These are phyloP conservation scores for Magnusiomyces sp. DNA, from an alignment of 1,139 yeast genomes.

Conservation along the genomic window DNA sequence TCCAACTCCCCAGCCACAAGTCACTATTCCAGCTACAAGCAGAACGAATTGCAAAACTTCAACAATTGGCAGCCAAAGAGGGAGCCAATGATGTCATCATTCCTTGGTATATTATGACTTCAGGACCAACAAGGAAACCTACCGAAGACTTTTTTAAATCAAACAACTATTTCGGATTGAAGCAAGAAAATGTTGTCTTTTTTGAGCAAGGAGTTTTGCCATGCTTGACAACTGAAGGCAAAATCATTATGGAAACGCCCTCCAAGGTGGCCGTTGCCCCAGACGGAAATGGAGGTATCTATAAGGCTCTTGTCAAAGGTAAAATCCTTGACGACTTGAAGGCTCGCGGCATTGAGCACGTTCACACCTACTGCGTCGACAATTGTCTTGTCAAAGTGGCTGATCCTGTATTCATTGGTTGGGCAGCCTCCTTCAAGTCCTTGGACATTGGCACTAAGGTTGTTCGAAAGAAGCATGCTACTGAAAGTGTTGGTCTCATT, in stretches of 20 bases:
- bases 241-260: slow-evolving; percentile 54
- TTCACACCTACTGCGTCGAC: slow-evolving; percentile 97
- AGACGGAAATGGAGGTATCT: slow-evolving; percentile 97
- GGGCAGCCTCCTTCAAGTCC: slow-evolving; percentile 48
- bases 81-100: slow-evolving; percentile 28
- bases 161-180: slow-evolving; percentile 64
- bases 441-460: slow-evolving; percentile 87
- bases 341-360: slow-evolving; percentile 68
- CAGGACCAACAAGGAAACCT: slow-evolving; percentile 71
- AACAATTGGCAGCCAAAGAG: slow-evolving; percentile 41
- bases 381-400: slow-evolving; percentile 88
- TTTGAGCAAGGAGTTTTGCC: slow-evolving; percentile 96
- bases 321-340: slow-evolving; percentile 62
- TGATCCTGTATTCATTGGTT: slow-evolving; percentile 89
- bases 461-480: slow-evolving; percentile 83
- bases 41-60: slow-evolving; percentile 64
- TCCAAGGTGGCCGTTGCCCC: slow-evolving; percentile 72
- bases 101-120: slow-evolving; percentile 93
- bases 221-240: slow-evolving; percentile 69
- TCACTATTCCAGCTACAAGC: slow-evolving; percentile 90
- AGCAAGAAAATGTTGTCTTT: slow-evolving; percentile 51
- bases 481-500: slow-evolving; percentile 86
- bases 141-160: slow-evolving; percentile 66
- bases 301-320: slow-evolving; percentile 66
- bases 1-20: slow-evolving; percentile 74